These are phyloP conservation scores for Camellia sinensis DNA, from an alignment of 148 eudicot species.

Conservation along the genomic window DNA sequence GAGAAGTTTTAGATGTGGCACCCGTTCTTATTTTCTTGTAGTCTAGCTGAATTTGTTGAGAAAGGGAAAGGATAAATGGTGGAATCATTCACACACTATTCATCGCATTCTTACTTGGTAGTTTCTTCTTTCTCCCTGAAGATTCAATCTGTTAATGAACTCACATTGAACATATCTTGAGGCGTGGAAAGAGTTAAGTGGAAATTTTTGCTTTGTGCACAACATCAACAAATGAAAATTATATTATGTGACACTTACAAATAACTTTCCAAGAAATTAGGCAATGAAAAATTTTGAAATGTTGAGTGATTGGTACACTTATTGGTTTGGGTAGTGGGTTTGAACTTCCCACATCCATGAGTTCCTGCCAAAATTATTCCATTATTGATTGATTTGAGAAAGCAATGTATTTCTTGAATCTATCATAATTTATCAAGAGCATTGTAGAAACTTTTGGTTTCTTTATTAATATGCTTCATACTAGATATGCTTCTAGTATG, in stretches of 20 bases:
- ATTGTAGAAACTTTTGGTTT: too few species aligned
- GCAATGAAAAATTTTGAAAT: neutral
- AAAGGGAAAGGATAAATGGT: neutral
- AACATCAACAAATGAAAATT: neutral
- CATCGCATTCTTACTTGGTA: neutral
- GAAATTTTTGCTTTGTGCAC: neutral
- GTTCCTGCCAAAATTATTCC: too few species aligned
- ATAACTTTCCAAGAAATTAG: neutral
- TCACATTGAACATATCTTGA: neutral
- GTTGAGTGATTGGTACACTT: too few species aligned
- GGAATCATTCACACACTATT: neutral
- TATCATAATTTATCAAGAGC: too few species aligned
- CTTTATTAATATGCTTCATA: too few species aligned
- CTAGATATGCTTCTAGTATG: too few species aligned
- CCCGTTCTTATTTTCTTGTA: neutral
- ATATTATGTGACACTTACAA: neutral
- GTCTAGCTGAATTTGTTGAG: too few species aligned
- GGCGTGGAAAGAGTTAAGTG: neutral
- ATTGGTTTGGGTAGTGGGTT: too few species aligned
- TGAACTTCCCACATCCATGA: too few species aligned
- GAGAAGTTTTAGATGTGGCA: neutral
- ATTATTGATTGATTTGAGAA: too few species aligned
- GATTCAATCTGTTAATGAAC: neutral
- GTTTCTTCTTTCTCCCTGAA: neutral
- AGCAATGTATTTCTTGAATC: too few species aligned